Percentiles rank a stretch among this genome's conserved stretches.
Conservation (phyloP, 2,329 filamentous ascomycete species). For the Talaromyces sp. region DNA sequence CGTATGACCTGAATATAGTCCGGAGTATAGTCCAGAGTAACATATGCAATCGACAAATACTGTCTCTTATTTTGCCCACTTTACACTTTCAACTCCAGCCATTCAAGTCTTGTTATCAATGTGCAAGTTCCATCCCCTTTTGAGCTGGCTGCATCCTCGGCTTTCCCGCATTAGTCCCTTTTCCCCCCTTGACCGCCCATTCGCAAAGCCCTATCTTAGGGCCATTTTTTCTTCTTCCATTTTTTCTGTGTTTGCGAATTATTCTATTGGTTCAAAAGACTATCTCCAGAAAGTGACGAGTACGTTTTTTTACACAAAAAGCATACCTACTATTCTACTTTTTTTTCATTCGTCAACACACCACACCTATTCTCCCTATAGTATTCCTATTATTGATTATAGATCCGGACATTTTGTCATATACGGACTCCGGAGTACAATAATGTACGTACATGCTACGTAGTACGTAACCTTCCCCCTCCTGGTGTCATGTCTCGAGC, state of each 20-base stretch:
- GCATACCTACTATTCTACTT: not conserved
- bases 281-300: not conserved
- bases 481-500: not conserved
- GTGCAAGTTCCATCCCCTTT: not conserved
- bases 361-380: too few relatives aligned
- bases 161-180: not conserved
- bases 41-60: too few relatives aligned
- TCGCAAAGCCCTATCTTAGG: not conserved
- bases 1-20: not conserved
- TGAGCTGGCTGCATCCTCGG: not conserved
- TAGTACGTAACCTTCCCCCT: not conserved
- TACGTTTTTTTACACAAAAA: not conserved
- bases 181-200: not conserved
- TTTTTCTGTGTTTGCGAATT: not conserved
- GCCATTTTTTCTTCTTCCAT: not conserved
- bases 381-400: too few relatives aligned
- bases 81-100: too few relatives aligned
- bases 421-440: too few relatives aligned
- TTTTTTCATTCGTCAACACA: not conserved
- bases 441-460: not conserved
- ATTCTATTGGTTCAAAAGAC: not conserved
- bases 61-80: too few relatives aligned
- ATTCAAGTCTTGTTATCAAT: too few relatives aligned
- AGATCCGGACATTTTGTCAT: too few relatives aligned
- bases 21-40: too few relatives aligned